Evolutionary conservation across 2,329 filamentous ascomycete genomes (phyloP).

Genomic region (Neofusicoccum sp.): DNA sequence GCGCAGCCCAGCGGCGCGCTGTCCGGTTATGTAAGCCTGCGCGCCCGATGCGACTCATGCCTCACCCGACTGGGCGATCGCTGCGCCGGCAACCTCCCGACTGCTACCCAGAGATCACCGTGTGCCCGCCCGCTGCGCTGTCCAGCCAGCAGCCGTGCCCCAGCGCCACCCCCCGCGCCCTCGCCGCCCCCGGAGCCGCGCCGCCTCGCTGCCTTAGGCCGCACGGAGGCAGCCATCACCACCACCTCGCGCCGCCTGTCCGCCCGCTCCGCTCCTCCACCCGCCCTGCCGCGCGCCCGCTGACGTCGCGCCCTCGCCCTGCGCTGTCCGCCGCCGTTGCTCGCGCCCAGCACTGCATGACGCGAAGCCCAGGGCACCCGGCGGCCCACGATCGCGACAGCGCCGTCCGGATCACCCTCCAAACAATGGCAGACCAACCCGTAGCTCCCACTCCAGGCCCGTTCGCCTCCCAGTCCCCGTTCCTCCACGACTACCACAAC

Average conservation of each 20-base stretch:
- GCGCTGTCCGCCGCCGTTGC: neutral
- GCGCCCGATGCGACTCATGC: slow-evolving; percentile 11
- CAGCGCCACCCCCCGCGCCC: neutral
- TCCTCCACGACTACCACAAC: slow-evolving; percentile 36
- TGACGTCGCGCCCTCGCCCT: neutral
- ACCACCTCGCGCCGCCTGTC: neutral
- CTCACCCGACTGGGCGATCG: slow-evolving; percentile 14
- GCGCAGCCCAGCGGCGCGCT: slow-evolving; percentile 1
- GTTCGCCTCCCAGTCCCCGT: slow-evolving; percentile 31
- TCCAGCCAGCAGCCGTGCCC: neutral
- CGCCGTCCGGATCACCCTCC: neutral
- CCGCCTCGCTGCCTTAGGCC: neutral
- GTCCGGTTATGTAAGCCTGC: neutral
- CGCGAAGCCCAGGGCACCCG: slow-evolving; percentile 11
- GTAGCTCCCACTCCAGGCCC: slow-evolving; percentile 24
- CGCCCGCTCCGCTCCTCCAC: slow-evolving; percentile 8
- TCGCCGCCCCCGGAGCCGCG: neutral
- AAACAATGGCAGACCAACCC: slow-evolving; percentile 33
- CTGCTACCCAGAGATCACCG: slow-evolving; percentile 7
- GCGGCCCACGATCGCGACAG: slow-evolving; percentile 8
- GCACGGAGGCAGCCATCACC: slow-evolving; percentile 8
- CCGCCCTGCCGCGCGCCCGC: neutral
- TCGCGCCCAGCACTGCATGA: neutral
- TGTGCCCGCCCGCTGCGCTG: neutral
- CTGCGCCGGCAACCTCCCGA: neutral